Conservation (phyloP, 768 basidiomycete species). For the Asterophora lycoperdoides region DNA sequence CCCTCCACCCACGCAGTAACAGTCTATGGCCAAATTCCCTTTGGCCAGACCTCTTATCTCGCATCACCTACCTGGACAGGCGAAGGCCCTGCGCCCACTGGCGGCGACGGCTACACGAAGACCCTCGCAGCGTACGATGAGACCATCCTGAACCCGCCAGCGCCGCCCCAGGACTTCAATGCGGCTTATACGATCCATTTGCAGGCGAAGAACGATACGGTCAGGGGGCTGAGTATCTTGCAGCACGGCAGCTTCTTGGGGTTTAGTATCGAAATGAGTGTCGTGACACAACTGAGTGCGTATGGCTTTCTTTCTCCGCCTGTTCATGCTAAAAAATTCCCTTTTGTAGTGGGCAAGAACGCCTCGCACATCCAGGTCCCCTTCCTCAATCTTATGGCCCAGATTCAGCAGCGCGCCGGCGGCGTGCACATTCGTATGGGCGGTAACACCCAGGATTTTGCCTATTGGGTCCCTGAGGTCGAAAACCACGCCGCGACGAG, state of each 20-base stretch:
- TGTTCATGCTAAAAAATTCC: not conserved
- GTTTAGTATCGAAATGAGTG: constrained; percentile 73
- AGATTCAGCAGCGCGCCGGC: constrained; percentile 53
- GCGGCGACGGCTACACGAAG: constrained; percentile 26
- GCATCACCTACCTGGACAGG: constrained; percentile 13
- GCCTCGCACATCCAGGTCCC: constrained; percentile 47
- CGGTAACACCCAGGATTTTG: constrained; percentile 65
- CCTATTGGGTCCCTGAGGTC: constrained; percentile 36
- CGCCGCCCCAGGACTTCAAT: constrained; percentile 40
- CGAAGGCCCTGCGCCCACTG: constrained; percentile 22
- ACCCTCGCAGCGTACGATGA: constrained; percentile 48
- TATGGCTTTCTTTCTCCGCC: constrained; percentile 27
- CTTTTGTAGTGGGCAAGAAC: constrained; percentile 43
- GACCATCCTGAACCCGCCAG: constrained; percentile 43
- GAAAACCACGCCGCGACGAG: constrained; percentile 36
- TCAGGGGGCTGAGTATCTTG: constrained; percentile 32
- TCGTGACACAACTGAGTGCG: constrained; percentile 59
- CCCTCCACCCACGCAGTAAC: constrained; percentile 22
- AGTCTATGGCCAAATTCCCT: constrained; percentile 30
- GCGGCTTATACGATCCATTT: constrained; percentile 43
- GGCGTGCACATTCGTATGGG: constrained; percentile 55
- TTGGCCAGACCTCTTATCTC: constrained; percentile 20
- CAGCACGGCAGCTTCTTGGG: constrained; percentile 57
- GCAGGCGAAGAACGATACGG: constrained; percentile 26
- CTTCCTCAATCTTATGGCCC: constrained; percentile 64